A percentile compares a stretch with the other conserved stretches of the same genome.
Evolutionary conservation across 2,329 filamentous ascomycete genomes (phyloP).

Genomic region (Penicillium sp.): DNA sequence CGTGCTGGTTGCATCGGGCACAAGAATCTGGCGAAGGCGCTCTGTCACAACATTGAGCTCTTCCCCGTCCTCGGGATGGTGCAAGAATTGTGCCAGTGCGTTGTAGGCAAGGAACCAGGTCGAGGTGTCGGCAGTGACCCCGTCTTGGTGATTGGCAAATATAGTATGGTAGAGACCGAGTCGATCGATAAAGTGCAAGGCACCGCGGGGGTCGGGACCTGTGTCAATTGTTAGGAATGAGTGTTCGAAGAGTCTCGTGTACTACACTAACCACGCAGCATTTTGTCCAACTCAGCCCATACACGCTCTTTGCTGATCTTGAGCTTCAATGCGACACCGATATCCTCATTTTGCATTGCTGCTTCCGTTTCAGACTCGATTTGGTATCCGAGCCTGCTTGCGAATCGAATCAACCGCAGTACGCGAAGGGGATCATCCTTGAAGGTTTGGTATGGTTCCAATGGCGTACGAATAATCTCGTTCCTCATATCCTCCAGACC

Average conservation of each 20-base stretch:
- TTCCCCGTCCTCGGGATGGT: slow-evolving; percentile 36
- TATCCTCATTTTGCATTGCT: slow-evolving; percentile 73
- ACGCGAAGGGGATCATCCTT: slow-evolving; percentile 88
- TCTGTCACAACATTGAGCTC: slow-evolving; percentile 41
- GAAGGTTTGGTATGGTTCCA: slow-evolving; percentile 87
- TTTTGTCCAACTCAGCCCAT: slow-evolving; percentile 83
- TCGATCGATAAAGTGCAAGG: slow-evolving; percentile 38
- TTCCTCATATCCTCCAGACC: slow-evolving; percentile 70
- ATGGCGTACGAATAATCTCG: slow-evolving; percentile 72
- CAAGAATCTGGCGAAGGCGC: slow-evolving; percentile 46
- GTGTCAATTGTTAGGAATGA: background rate
- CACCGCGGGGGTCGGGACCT: slow-evolving; percentile 38
- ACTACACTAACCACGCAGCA: slow-evolving; percentile 61
- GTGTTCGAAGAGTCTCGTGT: background rate
- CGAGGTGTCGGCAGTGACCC: slow-evolving; percentile 52
- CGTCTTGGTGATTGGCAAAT: slow-evolving; percentile 42
- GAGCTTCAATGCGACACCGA: slow-evolving; percentile 68
- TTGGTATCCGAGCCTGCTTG: slow-evolving; percentile 71
- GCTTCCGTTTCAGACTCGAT: slow-evolving; percentile 66
- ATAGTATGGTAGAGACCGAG: slow-evolving; percentile 39
- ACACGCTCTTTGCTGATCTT: slow-evolving; percentile 94
- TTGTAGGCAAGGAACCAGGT: slow-evolving; percentile 62
- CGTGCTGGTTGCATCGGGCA: slow-evolving; percentile 59
- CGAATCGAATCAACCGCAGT: slow-evolving; percentile 80
- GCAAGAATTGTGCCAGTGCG: slow-evolving; percentile 52